These are phyloP conservation scores for Stentor roeselii DNA, from an alignment of 73 alveolate species.

Conservation along the genomic window DNA sequence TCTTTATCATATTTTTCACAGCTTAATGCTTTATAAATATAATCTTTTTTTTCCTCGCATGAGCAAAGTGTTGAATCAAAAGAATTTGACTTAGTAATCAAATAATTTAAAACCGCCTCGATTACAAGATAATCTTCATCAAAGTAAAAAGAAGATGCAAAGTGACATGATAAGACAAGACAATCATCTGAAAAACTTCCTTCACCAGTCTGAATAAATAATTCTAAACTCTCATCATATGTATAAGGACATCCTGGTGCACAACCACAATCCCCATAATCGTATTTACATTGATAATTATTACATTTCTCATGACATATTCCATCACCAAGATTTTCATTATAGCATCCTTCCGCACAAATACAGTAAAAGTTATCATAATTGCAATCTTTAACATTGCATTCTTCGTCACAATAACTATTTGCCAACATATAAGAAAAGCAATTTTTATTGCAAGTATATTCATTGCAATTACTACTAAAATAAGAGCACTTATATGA, in stretches of 20 bases:
- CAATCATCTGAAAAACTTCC: neutral
- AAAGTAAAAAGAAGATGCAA: no score
- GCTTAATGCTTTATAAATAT: no score
- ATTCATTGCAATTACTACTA: neutral
- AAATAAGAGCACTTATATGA: neutral
- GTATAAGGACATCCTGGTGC: neutral
- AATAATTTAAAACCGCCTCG: neutral
- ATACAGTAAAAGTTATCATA: no score
- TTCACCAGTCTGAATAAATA: neutral
- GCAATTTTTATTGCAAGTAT: no score
- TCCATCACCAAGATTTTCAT: slow-evolving; percentile 24
- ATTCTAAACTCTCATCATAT: neutral
- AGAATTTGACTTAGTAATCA: neutral
- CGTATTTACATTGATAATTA: neutral
- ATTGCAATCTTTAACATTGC: no score
- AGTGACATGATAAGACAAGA: neutral
- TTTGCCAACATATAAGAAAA: no score
- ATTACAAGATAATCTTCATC: neutral
- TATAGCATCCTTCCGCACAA: slow-evolving; percentile 18
- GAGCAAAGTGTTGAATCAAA: neutral
- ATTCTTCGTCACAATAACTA: no score
- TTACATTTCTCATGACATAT: slow-evolving; percentile 25
- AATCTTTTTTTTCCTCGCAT: neutral
- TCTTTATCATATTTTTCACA: neutral
- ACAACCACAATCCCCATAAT: slow-evolving; percentile 24